phyloP scores from a whole-genome alignment of 345 rosid species.

The Anacardium occidentale region DNA sequence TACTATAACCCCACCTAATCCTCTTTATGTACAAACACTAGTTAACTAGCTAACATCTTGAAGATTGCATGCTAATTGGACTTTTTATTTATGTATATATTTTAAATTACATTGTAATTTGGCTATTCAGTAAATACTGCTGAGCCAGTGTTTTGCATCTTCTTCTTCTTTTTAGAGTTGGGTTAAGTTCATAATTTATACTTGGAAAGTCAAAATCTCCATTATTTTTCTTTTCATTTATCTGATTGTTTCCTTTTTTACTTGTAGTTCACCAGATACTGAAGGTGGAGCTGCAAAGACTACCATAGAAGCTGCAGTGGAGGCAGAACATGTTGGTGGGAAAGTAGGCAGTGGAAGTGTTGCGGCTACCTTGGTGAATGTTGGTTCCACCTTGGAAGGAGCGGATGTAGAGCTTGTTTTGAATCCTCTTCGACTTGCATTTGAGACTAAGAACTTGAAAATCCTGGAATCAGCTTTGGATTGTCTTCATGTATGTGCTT shows the following conservation, averaged over 20 bases:
- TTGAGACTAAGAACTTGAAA: slow-evolving; percentile 87
- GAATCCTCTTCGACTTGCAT: slow-evolving; percentile 89
- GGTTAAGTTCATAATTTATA: slow-evolving; percentile 7
- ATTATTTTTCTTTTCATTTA: not conserved
- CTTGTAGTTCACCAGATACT: slow-evolving; percentile 56
- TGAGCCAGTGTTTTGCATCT: not conserved
- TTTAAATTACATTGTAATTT: slow-evolving; percentile 1
- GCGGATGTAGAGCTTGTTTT: slow-evolving; percentile 85
- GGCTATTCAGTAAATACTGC: not conserved
- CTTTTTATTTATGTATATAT: not conserved
- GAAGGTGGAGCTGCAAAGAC: slow-evolving; percentile 49
- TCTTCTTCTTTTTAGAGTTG: not conserved
- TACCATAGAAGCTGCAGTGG: slow-evolving; percentile 45
- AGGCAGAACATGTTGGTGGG: slow-evolving; percentile 40
- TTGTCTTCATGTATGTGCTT: slow-evolving; percentile 85
- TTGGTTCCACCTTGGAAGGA: slow-evolving; percentile 79
- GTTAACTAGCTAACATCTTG: not conserved
- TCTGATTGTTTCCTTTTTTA: slow-evolving; percentile 6
- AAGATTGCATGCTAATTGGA: not conserved
- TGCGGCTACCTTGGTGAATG: slow-evolving; percentile 62
- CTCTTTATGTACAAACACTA: not conserved
- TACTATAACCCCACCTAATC: not conserved
- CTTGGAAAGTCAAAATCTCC: not conserved
- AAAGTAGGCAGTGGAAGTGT: slow-evolving; percentile 41
- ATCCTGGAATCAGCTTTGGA: slow-evolving; percentile 92